Evolutionary conservation across 140 eudicot genomes (phyloP), one percentile per base, ranked within the genome.

Genomic region (Senecio squalidus): DNA sequence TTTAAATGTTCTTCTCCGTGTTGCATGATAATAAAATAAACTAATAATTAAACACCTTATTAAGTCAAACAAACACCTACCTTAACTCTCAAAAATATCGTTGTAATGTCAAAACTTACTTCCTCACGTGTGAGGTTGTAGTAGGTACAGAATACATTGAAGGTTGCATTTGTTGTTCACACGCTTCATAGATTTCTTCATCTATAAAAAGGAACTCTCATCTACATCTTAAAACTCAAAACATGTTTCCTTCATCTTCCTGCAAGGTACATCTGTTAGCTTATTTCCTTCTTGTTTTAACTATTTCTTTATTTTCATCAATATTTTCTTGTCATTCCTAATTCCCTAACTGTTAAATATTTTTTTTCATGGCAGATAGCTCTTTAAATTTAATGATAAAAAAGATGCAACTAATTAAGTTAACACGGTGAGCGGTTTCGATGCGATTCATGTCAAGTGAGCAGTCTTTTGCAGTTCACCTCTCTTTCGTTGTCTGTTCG

Each of bases 401-500:
- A 47, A 5, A 48, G 36, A 54, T 25, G 66, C 53, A 62, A 62
- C n/a, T n/a, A n/a, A n/a, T n/a, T n/a, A n/a, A n/a, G n/a, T n/a
- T n/a, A 53, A 26, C 18, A 28, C n/a, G 76, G 76, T 75, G 80
- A 69, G 72, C 38, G 72, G 67, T 62, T 62, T 75, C 68, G 15
- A 51, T 75, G 80, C 80, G 29, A 40, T 68, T 68, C 57, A 5
- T 75, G 80, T 75, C 76, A 75, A 55, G 71, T 44, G 72, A 75
- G 72, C 72, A 68, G 80, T 75, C 80, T 68, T 62, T 52, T 60
- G 80, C 64, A 23, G 39, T 30, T 55, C 55, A 45, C 58, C 76
- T 69, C 48, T 61, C 44, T 24, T 75, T 75, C 76, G 76, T 75
- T 75, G 80, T 75, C 80, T 75, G 80, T 75, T 75, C 76, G 80